These are phyloP conservation scores for Streptanthus diversifolius DNA, from an alignment of 345 rosid genomes.

Conservation along the genomic window DNA sequence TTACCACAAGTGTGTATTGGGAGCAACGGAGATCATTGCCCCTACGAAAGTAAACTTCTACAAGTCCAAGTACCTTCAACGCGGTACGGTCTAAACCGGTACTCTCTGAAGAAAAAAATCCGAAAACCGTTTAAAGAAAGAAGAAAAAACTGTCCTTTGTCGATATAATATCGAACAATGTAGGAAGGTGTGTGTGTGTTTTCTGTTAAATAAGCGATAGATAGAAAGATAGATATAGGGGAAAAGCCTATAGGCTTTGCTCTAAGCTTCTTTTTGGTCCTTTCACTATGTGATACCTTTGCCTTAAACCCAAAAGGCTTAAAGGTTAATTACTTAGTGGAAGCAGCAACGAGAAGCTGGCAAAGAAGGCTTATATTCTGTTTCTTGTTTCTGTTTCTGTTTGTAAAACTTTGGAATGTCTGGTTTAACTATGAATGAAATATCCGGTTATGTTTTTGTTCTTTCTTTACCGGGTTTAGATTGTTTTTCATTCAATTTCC, in stretches of 20 bases:
- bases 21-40: constrained; percentile 71
- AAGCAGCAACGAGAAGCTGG: constrained; percentile 99
- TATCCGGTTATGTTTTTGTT: constrained; percentile 2
- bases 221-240: constrained; percentile 29
- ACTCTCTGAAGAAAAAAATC: background rate
- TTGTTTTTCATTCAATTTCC: constrained; percentile 3
- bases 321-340: constrained; percentile 63
- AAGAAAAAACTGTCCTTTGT: background rate
- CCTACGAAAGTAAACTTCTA: constrained; percentile 52
- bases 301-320: constrained; percentile 44
- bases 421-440: constrained; percentile 21
- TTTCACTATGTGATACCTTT: constrained; percentile 63
- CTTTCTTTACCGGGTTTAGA: background rate
- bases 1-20: constrained; percentile 68
- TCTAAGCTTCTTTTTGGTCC: constrained; percentile 91
- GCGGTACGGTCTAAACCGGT: background rate
- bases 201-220: constrained; percentile 8
- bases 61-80: constrained; percentile 32
- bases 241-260: constrained; percentile 33
- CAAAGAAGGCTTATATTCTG: constrained; percentile 39
- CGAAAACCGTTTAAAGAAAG: background rate
- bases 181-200: background rate
- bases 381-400: constrained; percentile 25
- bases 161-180: constrained; percentile 6
- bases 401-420: background rate